A percentile compares a stretch with the other conserved stretches of the same genome.
These are phyloP conservation scores for Xerocomellus chrysenteron DNA, from an alignment of 768 basidiomycete species.

Conservation along the genomic window DNA sequence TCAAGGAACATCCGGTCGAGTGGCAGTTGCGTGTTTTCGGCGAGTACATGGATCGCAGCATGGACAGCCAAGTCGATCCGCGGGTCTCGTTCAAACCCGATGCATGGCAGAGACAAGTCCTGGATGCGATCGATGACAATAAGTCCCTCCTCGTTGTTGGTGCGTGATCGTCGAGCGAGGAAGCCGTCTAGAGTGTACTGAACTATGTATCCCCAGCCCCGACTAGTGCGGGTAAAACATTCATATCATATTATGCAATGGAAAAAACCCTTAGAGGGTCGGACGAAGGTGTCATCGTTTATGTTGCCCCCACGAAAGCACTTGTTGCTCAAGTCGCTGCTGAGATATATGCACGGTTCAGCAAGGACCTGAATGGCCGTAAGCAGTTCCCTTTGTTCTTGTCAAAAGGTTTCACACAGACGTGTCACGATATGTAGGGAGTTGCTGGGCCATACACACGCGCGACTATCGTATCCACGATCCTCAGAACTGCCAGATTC, in stretches of 20 bases:
- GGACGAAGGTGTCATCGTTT: slow-evolving; percentile 67
- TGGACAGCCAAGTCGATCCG: slow-evolving; percentile 58
- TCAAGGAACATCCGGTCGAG: slow-evolving; percentile 52
- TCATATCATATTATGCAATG: slow-evolving; percentile 79
- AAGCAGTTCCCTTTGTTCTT: slow-evolving; percentile 18
- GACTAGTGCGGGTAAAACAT: slow-evolving; percentile 74
- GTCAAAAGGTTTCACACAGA: background rate
- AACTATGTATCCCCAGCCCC: slow-evolving; percentile 43
- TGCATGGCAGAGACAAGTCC: slow-evolving; percentile 66
- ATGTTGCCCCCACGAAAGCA: slow-evolving; percentile 75
- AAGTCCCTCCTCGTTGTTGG: slow-evolving; percentile 67
- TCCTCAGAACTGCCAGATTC: slow-evolving; percentile 65
- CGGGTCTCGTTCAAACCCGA: slow-evolving; percentile 67
- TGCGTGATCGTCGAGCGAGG: slow-evolving; percentile 23
- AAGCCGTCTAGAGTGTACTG: background rate
- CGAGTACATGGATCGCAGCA: slow-evolving; percentile 68
- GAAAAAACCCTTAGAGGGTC: slow-evolving; percentile 60
- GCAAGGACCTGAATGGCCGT: slow-evolving; percentile 51
- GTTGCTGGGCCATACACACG: slow-evolving; percentile 65
- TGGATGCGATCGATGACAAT: slow-evolving; percentile 60
- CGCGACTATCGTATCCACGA: slow-evolving; percentile 63
- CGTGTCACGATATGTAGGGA: slow-evolving; percentile 36
- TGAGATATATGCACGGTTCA: slow-evolving; percentile 70
- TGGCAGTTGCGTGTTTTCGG: slow-evolving; percentile 73
- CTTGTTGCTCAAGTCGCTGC: slow-evolving; percentile 71